These are phyloP conservation scores for Elymus sibiricus DNA, from an alignment of 176 grass and related monocot genomes.

Conservation along the genomic window DNA sequence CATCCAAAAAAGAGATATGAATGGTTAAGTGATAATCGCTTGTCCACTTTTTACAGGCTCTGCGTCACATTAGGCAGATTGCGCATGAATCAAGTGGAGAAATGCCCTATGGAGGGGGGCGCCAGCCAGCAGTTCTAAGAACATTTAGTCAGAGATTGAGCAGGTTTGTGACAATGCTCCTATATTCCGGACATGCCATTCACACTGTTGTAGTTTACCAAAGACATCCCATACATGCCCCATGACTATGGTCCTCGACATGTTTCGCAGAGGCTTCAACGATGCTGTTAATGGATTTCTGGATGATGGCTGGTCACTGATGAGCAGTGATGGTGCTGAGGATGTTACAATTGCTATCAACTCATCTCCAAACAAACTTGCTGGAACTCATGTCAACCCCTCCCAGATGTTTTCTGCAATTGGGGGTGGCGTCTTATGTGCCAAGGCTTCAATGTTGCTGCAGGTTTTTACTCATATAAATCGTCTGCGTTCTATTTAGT, in stretches of 20 bases:
- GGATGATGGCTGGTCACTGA: conserved; percentile 88
- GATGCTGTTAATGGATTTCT: conserved; percentile 91
- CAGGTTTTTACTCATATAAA: conserved; percentile 51
- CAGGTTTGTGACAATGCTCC: conserved; percentile 50
- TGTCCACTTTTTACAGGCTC: conserved; percentile 47
- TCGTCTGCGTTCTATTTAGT: background rate
- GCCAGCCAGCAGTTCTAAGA: conserved; percentile 79
- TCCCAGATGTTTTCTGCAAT: conserved; percentile 49
- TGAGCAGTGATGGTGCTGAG: conserved; percentile 78
- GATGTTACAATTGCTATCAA: conserved; percentile 91
- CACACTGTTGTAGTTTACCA: background rate
- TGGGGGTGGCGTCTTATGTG: conserved; percentile 84
- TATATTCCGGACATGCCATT: background rate
- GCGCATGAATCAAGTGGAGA: conserved; percentile 76
- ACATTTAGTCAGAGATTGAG: conserved; percentile 94
- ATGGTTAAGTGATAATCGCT: background rate
- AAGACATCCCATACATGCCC: background rate
- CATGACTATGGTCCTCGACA: background rate
- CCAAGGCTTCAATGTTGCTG: conserved; percentile 97
- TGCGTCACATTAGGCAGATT: conserved; percentile 92
- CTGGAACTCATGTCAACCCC: conserved; percentile 62
- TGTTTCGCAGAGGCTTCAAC: conserved; percentile 82
- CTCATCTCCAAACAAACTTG: conserved; percentile 80
- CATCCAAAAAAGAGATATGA: background rate
- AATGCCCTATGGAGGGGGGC: conserved; percentile 71